Evolutionary conservation across 2,329 filamentous ascomycete genomes (phyloP).

Genomic region (Xylaria sp.): DNA sequence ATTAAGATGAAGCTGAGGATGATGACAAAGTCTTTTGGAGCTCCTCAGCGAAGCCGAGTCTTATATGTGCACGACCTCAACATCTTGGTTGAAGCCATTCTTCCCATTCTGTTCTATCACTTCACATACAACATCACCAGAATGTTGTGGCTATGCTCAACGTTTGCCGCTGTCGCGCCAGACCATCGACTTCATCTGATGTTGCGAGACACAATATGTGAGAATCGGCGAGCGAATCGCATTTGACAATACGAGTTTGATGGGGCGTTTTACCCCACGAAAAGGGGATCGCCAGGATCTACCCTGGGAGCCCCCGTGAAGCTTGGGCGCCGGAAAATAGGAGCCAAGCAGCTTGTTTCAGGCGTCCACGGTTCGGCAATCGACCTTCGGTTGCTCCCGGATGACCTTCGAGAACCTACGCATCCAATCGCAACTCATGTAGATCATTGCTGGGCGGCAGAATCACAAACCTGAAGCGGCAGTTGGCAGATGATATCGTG

Average conservation of each 20-base stretch:
- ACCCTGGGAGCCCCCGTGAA: slow-evolving; percentile 8
- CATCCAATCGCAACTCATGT: slow-evolving; percentile 22
- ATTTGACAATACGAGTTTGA: slow-evolving; percentile 10
- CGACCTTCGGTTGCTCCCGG: not conserved
- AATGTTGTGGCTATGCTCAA: slow-evolving; percentile 27
- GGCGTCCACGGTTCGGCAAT: slow-evolving; percentile 4
- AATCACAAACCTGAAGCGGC: slow-evolving; percentile 1
- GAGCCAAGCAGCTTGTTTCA: slow-evolving; percentile 30
- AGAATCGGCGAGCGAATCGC: slow-evolving; percentile 38
- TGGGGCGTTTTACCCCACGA: slow-evolving; percentile 9
- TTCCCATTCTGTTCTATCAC: slow-evolving; percentile 13
- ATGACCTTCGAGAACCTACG: not conserved
- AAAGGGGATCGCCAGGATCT: slow-evolving; percentile 30
- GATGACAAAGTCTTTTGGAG: slow-evolving; percentile 17
- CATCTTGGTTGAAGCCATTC: slow-evolving; percentile 12
- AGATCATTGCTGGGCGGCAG: not conserved
- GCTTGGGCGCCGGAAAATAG: not conserved
- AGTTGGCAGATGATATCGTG: slow-evolving; percentile 2
- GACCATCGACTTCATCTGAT: slow-evolving; percentile 28
- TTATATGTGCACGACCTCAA: slow-evolving; percentile 19
- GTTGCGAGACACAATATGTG: slow-evolving; percentile 34
- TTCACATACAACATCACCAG: slow-evolving; percentile 1
- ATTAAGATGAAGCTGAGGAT: slow-evolving; percentile 29
- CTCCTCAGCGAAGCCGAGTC: not conserved
- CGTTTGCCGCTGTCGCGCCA: slow-evolving; percentile 19